Evolutionary conservation across 1,284 basidiomycete species (phyloP).

Genomic region (Cryptococcus deneoformans): DNA sequence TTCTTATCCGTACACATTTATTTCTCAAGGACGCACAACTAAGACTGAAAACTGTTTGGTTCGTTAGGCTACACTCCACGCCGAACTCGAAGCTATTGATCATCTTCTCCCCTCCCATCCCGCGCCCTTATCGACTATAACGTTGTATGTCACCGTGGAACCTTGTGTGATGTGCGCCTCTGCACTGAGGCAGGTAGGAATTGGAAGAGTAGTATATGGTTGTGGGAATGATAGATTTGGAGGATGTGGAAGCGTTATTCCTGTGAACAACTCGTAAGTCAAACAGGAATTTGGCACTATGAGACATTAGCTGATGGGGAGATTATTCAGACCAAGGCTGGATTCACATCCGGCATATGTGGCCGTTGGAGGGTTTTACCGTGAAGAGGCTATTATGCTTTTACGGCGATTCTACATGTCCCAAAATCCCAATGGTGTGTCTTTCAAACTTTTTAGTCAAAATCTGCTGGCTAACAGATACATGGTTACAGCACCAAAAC

Average conservation of each 20-base stretch:
- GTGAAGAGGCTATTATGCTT: conserved; percentile 95
- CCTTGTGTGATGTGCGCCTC: conserved; percentile 99
- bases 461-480: neutral
- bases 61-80: conserved; percentile 88
- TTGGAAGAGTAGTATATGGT: conserved; percentile 87
- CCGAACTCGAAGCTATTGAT: conserved; percentile 97
- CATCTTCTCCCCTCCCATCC: conserved; percentile 67
- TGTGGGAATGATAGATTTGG: conserved; percentile 97
- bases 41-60: neutral
- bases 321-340: conserved; percentile 48
- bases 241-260: conserved; percentile 91
- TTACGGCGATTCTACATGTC: conserved; percentile 93
- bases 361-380: conserved; percentile 75
- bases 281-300: neutral
- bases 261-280: conserved; percentile 72
- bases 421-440: conserved; percentile 85
- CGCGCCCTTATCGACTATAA: conserved; percentile 69
- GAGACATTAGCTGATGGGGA: neutral
- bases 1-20: neutral
- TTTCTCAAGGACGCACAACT: neutral
- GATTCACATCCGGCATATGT: conserved; percentile 70
- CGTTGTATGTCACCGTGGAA: conserved; percentile 97
- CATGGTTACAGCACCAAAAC: conserved; percentile 43
- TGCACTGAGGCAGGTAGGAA: conserved; percentile 88
- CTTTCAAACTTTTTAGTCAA: neutral